Conservation (phyloP, 2,329 filamentous ascomycete genomes). For the Clonostachys rhizophaga region DNA sequence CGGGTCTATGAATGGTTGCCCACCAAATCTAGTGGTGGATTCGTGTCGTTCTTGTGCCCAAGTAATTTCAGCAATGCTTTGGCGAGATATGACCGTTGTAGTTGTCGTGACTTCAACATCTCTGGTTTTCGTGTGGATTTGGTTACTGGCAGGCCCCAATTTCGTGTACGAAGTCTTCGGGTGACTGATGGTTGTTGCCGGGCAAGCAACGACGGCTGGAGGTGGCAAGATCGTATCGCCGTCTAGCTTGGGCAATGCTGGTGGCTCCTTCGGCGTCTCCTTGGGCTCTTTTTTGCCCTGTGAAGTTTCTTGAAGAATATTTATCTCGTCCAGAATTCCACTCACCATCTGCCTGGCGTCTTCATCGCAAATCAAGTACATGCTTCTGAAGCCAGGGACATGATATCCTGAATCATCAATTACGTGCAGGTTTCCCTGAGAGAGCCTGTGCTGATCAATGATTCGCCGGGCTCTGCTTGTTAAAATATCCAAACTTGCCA, state of each 20-base stretch:
- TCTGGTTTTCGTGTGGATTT: neutral
- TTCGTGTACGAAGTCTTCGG: neutral
- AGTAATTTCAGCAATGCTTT: slow-evolving; percentile 1
- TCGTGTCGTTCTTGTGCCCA: neutral
- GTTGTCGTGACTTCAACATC: neutral
- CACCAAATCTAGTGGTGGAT: neutral
- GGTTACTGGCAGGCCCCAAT: neutral
- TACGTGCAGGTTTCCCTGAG: too few relatives aligned
- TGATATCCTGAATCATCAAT: too few relatives aligned
- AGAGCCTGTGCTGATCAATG: too few relatives aligned
- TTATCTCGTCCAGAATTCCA: neutral
- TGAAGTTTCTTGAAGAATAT: neutral
- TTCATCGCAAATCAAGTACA: neutral
- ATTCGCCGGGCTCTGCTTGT: too few relatives aligned
- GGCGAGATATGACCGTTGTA: neutral
- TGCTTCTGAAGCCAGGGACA: too few relatives aligned
- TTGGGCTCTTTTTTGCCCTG: neutral
- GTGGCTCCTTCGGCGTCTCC: neutral
- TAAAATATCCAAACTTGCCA: too few relatives aligned
- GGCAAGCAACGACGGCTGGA: neutral
- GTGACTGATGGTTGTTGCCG: neutral
- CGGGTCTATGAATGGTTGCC: neutral
- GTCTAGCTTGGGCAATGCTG: neutral
- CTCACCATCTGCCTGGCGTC: neutral
- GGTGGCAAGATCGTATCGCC: neutral